Base-by-base conservation (phyloP, 1,284 basidiomycete species). In the Puccinia novopanici region DNA sequence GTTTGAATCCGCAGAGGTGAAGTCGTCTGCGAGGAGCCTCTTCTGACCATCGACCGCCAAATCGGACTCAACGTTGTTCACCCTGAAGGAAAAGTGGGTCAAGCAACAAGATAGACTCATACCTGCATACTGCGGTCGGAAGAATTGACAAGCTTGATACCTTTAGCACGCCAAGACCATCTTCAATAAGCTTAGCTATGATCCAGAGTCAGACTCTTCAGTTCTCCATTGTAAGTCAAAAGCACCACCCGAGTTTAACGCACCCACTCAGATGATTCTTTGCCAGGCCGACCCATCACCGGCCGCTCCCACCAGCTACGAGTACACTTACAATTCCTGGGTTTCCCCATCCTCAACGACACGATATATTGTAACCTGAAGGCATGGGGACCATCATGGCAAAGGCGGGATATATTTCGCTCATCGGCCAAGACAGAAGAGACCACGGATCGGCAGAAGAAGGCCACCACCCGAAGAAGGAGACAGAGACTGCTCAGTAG, bases 61-160 rank as follows among this genome's bases (percentile, higher is more conserved):
- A 95, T 95, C 91, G 95, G 95, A 4, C 87, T 98, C 68, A 97
- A 96, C 83, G 92, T 98, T 72, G 93, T 98, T 34, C 93, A 96
- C 85, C 93, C 94, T 0, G 91, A 95, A 82, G 95, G 95, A 72
- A 94, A 96, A 89, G 93, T 93, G 83, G 63, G 87, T 83, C 3
- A 24, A 5, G 37, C 27, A 27, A 73, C 57, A 42, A 57, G 57
- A n/a, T n/a, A n/a, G 59, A 10, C 19, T 52, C 61, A 27, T 2
- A 48, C 15, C 74, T 30, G 81, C 67, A 27, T 34, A 37, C 34
- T 57, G n/a, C 67, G 52, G 15, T 40, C 22, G n/a, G 17, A 27
- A 2, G 24, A 30, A 34, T 22, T 42, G 27, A 52, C 57, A 2
- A 22, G 3, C 2, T 40, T 45, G 37, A 22, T 55, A 72, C 67